These are phyloP conservation scores for Papiliotrema flavescens DNA, from an alignment of 1,284 basidiomycete species.

Conservation along the genomic window DNA sequence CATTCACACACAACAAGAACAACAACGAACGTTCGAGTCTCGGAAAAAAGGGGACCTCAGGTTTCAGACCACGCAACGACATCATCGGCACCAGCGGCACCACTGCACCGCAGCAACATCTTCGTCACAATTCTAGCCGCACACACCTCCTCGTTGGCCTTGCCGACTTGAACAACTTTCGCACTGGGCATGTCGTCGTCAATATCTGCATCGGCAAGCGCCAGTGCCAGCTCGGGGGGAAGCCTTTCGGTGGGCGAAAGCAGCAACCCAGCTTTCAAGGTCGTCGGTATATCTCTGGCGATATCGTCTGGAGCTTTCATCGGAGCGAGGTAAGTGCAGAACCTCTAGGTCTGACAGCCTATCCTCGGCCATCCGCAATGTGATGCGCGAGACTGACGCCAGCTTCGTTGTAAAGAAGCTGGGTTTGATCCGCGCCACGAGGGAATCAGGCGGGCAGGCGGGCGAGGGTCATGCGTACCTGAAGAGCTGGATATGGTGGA, in stretches of 20 bases:
- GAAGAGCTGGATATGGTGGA: slow-evolving; percentile 78
- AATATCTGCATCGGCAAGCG: slow-evolving; percentile 11
- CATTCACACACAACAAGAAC: no score
- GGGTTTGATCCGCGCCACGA: slow-evolving; percentile 58
- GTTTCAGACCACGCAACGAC: no score
- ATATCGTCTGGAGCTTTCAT: slow-evolving; percentile 82
- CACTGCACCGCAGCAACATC: not conserved
- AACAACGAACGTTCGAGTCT: no score
- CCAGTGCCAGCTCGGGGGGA: slow-evolving; percentile 2
- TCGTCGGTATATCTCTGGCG: slow-evolving; percentile 68
- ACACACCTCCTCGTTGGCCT: no score
- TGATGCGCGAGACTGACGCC: not conserved
- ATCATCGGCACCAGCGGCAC: not conserved
- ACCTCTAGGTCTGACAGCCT: not conserved
- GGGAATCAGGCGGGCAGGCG: slow-evolving; percentile 58
- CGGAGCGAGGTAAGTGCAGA: slow-evolving; percentile 66
- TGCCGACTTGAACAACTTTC: no score
- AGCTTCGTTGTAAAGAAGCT: slow-evolving; percentile 81
- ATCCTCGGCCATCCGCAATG: no score
- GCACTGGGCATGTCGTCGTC: slow-evolving; percentile 10
- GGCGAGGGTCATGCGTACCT: slow-evolving; percentile 95
- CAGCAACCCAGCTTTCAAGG: slow-evolving; percentile 47
- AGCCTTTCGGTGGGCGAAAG: not conserved
- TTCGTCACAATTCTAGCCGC: no score
- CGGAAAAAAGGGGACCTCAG: no score